These are phyloP conservation scores for Wickerhamiella nectarea DNA, from an alignment of 805 yeast genomes.

Conservation along the genomic window DNA sequence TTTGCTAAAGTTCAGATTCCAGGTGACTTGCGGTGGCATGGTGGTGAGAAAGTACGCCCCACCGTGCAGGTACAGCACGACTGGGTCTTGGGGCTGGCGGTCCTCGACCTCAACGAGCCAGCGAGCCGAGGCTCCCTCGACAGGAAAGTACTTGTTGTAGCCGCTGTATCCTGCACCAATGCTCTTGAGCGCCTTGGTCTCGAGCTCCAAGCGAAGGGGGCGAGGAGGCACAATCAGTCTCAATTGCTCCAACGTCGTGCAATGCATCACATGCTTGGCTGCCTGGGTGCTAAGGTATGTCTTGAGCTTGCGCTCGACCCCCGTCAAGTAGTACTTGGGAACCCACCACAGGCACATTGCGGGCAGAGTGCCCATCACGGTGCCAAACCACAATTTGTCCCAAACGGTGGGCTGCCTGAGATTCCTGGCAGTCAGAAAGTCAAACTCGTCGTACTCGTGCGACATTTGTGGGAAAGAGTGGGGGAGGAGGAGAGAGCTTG, in stretches of 20 bases:
- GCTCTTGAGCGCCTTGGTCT: not conserved
- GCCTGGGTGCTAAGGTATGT: not conserved
- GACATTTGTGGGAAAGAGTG: no score
- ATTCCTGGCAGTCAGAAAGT: slow-evolving; percentile 3
- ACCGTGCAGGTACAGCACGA: slow-evolving; percentile 16
- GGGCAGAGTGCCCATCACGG: not conserved
- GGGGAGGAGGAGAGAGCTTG: no score
- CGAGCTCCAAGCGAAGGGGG: slow-evolving; percentile 17
- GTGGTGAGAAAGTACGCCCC: slow-evolving; percentile 13
- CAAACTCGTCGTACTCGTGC: slow-evolving; percentile 4
- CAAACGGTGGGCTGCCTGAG: not conserved
- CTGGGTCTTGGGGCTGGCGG: slow-evolving; percentile 14
- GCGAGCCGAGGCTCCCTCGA: slow-evolving; percentile 21
- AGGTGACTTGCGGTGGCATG: not conserved
- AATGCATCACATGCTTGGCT: slow-evolving; percentile 9
- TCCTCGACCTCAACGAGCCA: slow-evolving; percentile 13
- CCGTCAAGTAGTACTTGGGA: slow-evolving; percentile 2
- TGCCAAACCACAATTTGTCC: slow-evolving; percentile 1
- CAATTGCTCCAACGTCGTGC: slow-evolving; percentile 15
- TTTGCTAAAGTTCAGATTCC: slow-evolving; percentile 2
- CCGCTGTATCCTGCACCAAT: not conserved
- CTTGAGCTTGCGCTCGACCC: not conserved
- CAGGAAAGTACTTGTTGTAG: slow-evolving; percentile 19
- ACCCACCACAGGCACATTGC: slow-evolving; percentile 1
- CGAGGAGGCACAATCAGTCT: slow-evolving; percentile 15